Evolutionary conservation across 2,329 filamentous ascomycete genomes (phyloP), one percentile per base, ranked within the genome.

Genomic region (Ustulina deusta): DNA sequence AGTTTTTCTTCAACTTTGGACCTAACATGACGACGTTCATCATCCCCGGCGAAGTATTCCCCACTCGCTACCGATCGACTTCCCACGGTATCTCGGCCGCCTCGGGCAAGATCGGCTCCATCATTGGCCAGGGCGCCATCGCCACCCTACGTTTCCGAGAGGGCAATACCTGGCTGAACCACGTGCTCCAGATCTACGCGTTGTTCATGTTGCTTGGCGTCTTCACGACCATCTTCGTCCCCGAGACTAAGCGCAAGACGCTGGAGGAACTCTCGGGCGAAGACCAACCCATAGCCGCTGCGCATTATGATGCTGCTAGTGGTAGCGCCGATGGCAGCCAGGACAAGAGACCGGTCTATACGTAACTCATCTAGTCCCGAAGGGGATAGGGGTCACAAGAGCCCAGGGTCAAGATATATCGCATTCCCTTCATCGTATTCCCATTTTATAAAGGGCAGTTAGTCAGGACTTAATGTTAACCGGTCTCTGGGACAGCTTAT

Each of bases 181-280:
- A 93, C 78, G 91, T 93, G 46, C 87, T 94, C 76, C 83, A 93
- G 83, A 93, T 93, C 73, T 87, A 85, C 75, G 90, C 91, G 6
- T 83, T 92, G 32, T 93, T 94, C 84, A 94, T 93, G 91, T 84
- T 93, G 38, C 82, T 88, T 65, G 92, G 92, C 64, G 83, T 87
- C 80, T 84, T 91, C 76, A 91, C 90, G 10, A 90, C 90, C 0
- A 79, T 92, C 1, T 81, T 92, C 65, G 92, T 93, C 66, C 90
- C 90, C 7, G 91, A 93, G 83, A 93, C 90, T 22, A 92, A 91
- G 82, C 83, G 90, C 65, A 90, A 90, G 84, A 92, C 91, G 1
- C 85, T 94, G 36, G 92, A 92, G 78, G 85, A 89, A 78, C 82
- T 92, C 40, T 82, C 84, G 34, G 76, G 76, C 49, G 76, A 78